These are phyloP conservation scores for Waltergamsia citrina DNA, from an alignment of 2,329 filamentous ascomycete genomes.

Conservation along the genomic window DNA sequence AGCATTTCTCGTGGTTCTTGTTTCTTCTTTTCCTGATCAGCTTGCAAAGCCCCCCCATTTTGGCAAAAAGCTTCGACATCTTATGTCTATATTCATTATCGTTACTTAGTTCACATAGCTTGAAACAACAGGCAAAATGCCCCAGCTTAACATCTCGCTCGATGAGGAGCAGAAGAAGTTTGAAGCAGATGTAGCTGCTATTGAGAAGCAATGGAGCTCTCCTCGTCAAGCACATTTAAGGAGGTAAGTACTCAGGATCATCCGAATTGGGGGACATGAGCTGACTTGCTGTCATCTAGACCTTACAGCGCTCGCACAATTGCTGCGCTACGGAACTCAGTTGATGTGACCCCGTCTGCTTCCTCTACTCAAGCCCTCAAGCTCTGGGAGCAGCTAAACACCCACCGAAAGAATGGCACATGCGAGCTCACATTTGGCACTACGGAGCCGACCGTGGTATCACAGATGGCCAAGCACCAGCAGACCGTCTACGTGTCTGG, in stretches of 20 bases:
- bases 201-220: conserved; percentile 22
- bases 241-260: conserved; percentile 8
- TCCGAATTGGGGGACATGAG: background rate
- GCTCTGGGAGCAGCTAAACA: conserved; percentile 23
- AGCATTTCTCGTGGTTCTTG: too few relatives aligned
- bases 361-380: conserved; percentile 20
- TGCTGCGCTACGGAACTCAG: conserved; percentile 19
- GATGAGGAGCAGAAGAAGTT: conserved; percentile 18
- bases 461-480: conserved; percentile 25
- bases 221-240: conserved; percentile 16
- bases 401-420: conserved; percentile 21
- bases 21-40: too few relatives aligned
- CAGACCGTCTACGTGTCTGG: conserved; percentile 30
- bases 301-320: conserved; percentile 22
- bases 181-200: conserved; percentile 17
- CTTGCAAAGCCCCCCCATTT: too few relatives aligned
- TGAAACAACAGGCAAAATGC: background rate
- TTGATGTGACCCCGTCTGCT: conserved; percentile 13
- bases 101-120: too few relatives aligned
- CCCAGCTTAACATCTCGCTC: conserved; percentile 4
- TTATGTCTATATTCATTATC: too few relatives aligned
- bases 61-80: too few relatives aligned
- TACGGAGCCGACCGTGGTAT: conserved; percentile 22
- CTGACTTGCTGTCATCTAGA: background rate
- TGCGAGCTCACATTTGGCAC: conserved; percentile 25